Evolutionary conservation across 129 eudicot genomes (phyloP).

Genomic region (Flaveria robusta): DNA sequence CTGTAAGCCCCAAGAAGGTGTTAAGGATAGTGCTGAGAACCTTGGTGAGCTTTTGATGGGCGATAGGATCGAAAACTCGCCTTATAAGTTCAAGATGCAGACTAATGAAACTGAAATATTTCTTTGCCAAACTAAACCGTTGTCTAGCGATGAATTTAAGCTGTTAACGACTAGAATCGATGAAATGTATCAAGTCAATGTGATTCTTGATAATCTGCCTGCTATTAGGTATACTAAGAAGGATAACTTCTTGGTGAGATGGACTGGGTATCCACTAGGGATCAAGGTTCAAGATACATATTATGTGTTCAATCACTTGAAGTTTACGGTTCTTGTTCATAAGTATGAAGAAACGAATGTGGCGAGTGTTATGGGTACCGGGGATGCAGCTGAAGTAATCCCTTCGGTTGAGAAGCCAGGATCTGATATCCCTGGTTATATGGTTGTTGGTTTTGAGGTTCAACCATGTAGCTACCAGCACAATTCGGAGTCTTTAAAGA

Average conservation of each 20-base stretch:
- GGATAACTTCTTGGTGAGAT: constrained; percentile 60
- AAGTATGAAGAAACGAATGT: constrained; percentile 74
- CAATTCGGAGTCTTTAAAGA: constrained; percentile 49
- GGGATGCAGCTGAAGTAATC: constrained; percentile 82
- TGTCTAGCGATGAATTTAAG: constrained; percentile 59
- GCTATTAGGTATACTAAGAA: constrained; percentile 66
- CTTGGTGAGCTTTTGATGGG: constrained; percentile 86
- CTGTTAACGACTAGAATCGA: constrained; percentile 72
- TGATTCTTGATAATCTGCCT: constrained; percentile 77
- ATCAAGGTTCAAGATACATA: constrained; percentile 64
- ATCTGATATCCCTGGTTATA: constrained; percentile 64
- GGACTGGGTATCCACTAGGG: constrained; percentile 89
- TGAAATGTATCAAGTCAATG: constrained; percentile 84
- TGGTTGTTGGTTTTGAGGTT: constrained; percentile 90
- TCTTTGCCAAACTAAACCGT: constrained; percentile 70
- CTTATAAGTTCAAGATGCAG: constrained; percentile 74
- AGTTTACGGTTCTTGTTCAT: constrained; percentile 76
- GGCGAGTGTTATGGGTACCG: constrained; percentile 82
- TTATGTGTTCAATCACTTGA: constrained; percentile 75
- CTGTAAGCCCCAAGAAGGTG: constrained; percentile 72
- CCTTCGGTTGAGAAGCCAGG: constrained; percentile 57
- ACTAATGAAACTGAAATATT: constrained; percentile 63
- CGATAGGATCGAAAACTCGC: constrained; percentile 82
- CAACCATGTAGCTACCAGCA: constrained; percentile 68
- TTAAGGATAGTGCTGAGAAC: constrained; percentile 85